Percentiles rank a stretch among this genome's conserved stretches.
Evolutionary conservation across 805 yeast genomes (phyloP).

Genomic region (Barnettozyma wickerhamii): DNA sequence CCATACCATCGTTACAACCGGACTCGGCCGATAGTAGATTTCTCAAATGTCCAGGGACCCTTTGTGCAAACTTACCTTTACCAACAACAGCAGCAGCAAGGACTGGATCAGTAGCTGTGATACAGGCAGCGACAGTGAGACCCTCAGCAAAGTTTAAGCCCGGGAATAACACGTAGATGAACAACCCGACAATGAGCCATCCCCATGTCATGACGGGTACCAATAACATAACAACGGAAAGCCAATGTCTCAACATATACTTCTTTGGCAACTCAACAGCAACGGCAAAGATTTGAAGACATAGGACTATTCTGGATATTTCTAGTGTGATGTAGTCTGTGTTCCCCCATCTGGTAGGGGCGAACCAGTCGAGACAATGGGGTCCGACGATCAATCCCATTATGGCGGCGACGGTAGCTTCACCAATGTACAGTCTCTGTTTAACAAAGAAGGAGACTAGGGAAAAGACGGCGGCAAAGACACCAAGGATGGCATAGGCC

Average conservation of each 20-base stretch:
- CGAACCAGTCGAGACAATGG: slow-evolving; percentile 76
- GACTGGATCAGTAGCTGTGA: slow-evolving; percentile 94
- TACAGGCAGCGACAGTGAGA: slow-evolving; percentile 75
- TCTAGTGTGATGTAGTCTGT: slow-evolving; percentile 79
- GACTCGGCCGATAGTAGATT: slow-evolving; percentile 81
- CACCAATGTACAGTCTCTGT: slow-evolving; percentile 83
- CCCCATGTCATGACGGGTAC: slow-evolving; percentile 89
- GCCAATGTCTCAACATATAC: slow-evolving; percentile 82
- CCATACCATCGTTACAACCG: slow-evolving; percentile 94
- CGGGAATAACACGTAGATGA: slow-evolving; percentile 75
- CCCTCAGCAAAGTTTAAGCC: slow-evolving; percentile 67
- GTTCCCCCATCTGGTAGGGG: slow-evolving; percentile 83
- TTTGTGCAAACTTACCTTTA: slow-evolving; percentile 83
- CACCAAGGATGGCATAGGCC: slow-evolving; percentile 84
- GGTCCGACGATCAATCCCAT: slow-evolving; percentile 90
- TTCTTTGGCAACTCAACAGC: slow-evolving; percentile 91
- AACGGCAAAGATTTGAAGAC: slow-evolving; percentile 88
- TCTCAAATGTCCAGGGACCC: slow-evolving; percentile 91
- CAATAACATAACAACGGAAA: slow-evolving; percentile 66
- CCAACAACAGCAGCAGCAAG: slow-evolving; percentile 95
- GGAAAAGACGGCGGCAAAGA: slow-evolving; percentile 76
- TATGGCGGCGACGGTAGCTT: slow-evolving; percentile 83
- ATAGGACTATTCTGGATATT: slow-evolving; percentile 73
- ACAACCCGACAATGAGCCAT: slow-evolving; percentile 79
- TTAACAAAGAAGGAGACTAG: slow-evolving; percentile 77